Conservation (phyloP, 106 monocot genomes). For the Gastrodia elata region DNA sequence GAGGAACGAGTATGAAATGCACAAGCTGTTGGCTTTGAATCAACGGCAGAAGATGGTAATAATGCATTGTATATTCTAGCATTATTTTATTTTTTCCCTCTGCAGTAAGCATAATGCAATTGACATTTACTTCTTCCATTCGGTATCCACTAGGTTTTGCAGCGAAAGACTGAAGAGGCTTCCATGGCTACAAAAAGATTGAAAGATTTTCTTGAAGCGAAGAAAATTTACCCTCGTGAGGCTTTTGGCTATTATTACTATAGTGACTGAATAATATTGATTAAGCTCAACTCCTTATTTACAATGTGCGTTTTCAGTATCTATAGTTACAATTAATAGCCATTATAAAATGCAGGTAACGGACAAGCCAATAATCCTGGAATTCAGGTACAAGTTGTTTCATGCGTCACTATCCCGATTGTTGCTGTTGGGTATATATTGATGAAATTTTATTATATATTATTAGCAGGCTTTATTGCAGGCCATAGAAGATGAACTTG, state of each 20-base stretch:
- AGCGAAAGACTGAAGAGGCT: constrained; percentile 96
- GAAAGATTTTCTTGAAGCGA: constrained; percentile 76
- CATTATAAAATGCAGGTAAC: constrained; percentile 13
- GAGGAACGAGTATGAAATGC: constrained; percentile 98
- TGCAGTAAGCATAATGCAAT: background rate
- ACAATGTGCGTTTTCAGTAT: background rate
- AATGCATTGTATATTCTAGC: background rate
- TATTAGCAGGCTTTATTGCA: constrained; percentile 60
- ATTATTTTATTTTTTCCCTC: background rate
- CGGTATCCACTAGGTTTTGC: constrained; percentile 58
- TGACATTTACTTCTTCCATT: background rate
- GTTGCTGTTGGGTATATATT: background rate
- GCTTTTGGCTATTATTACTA: constrained; percentile 31
- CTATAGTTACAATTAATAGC: no score
- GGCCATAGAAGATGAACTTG: constrained; percentile 84
- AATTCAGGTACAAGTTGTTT: constrained; percentile 39
- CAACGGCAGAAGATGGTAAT: constrained; percentile 96
- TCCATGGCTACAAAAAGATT: constrained; percentile 74
- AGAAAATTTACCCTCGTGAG: constrained; percentile 64
- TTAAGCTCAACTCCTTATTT: background rate
- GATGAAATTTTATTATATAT: constrained; percentile 6
- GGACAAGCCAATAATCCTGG: constrained; percentile 43
- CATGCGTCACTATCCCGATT: background rate
- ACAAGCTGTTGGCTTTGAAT: constrained; percentile 78
- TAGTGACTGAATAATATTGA: background rate